phyloP scores from a whole-genome alignment of 148 eudicot species.

The Bassia scoparia region DNA sequence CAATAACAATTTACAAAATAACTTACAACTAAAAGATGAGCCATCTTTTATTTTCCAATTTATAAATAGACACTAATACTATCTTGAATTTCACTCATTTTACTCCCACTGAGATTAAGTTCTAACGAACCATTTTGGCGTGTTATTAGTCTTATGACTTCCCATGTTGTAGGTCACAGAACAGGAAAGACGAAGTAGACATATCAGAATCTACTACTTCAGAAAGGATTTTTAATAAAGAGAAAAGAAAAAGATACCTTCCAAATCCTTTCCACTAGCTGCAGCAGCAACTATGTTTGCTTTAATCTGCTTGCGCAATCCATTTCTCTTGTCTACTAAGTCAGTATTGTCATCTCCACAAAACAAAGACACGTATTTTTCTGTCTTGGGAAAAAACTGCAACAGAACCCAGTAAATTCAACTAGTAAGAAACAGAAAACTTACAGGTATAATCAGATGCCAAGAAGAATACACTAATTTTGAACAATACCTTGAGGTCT shows the following conservation, averaged over 20 bases:
- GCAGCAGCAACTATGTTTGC: constrained; percentile 79
- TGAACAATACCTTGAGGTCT: neutral
- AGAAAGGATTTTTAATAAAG: too few species aligned
- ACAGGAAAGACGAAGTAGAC: neutral
- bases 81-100: neutral
- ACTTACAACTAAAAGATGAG: neutral
- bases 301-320: constrained; percentile 71
- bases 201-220: neutral
- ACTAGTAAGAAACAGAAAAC: neutral
- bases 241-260: constrained; percentile 47
- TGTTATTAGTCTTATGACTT: neutral
- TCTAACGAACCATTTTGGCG: neutral
- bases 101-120: neutral
- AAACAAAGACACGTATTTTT: constrained; percentile 80
- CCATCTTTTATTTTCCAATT: neutral
- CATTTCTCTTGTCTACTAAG: constrained; percentile 62
- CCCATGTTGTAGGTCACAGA: neutral
- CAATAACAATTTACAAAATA: too few species aligned
- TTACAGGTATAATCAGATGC: constrained; percentile 5
- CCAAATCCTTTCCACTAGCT: constrained; percentile 93
- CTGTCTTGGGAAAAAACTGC: constrained; percentile 96
- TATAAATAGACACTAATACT: neutral
- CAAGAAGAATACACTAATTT: neutral
- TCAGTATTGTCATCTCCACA: constrained; percentile 73
- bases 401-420: constrained; percentile 21